Evolutionary conservation across 139 green algal species (phyloP).

Genomic region (Zygnema cylindricum): DNA sequence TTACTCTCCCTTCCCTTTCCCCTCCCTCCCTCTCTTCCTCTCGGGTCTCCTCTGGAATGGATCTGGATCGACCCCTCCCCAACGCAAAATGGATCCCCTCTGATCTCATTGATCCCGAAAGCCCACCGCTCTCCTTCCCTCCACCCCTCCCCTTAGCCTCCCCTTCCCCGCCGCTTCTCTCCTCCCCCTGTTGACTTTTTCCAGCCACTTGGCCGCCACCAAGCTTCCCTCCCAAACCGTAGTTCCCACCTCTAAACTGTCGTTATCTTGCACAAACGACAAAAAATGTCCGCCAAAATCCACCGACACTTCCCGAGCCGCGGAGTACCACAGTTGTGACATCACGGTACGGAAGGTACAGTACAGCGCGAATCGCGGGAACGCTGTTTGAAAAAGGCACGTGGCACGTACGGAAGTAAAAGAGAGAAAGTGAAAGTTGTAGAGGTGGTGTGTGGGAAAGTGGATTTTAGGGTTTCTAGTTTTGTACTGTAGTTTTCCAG

Average conservation of each 20-base stretch:
- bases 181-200: conserved; percentile 16
- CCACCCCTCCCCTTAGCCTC: neutral
- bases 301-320: neutral
- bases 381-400: too few species aligned
- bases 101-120: too few species aligned
- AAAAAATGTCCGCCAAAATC: neutral
- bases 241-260: conserved; percentile 34
- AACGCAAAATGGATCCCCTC: too few species aligned
- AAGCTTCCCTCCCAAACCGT: conserved; percentile 38
- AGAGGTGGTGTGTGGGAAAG: too few species aligned
- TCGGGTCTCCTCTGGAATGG: neutral
- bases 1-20: neutral
- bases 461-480: too few species aligned
- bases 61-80: too few species aligned
- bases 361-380: too few species aligned
- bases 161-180: neutral
- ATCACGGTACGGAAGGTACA: too few species aligned
- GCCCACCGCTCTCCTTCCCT: too few species aligned
- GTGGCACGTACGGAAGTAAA: too few species aligned
- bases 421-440: too few species aligned
- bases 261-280: conserved; percentile 37
- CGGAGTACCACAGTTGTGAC: conserved; percentile 47
- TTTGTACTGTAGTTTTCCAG: too few species aligned
- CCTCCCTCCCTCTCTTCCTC: neutral
- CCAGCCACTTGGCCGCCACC: conserved; percentile 32